Percentiles rank a stretch among this genome's conserved stretches.
phyloP scores from a whole-genome alignment of 148 eudicot species.

The Talinum fruticosum region DNA sequence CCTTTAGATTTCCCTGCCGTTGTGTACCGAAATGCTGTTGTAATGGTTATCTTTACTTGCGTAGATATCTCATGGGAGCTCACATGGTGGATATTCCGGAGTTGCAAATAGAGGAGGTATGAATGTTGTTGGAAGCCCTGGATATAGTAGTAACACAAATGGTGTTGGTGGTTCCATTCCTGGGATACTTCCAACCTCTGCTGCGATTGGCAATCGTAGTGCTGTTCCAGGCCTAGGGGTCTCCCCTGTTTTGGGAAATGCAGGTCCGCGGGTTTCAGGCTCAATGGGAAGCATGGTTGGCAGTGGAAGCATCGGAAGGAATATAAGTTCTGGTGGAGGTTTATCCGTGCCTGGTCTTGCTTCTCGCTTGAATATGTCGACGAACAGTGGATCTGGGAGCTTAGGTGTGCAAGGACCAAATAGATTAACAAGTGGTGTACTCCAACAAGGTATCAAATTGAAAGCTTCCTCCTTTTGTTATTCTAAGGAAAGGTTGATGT shows the following conservation, averaged over 20 bases:
- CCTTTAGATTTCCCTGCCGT: not conserved
- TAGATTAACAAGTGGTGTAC: conserved; percentile 80
- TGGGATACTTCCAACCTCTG: conserved; percentile 90
- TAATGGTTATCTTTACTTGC: not conserved
- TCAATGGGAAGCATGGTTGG: conserved; percentile 85
- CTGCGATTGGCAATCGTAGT: conserved; percentile 78
- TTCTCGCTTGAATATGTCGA: conserved; percentile 71
- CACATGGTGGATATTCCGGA: conserved; percentile 95
- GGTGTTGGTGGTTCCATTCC: conserved; percentile 94
- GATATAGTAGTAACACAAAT: conserved; percentile 68
- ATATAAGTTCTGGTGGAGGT: conserved; percentile 84
- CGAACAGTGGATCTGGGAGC: conserved; percentile 81
- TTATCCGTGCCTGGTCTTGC: conserved; percentile 81
- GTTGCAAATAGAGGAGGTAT: conserved; percentile 87
- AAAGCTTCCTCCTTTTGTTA: conserved; percentile 2
- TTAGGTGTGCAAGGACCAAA: conserved; percentile 75
- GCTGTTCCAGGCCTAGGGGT: conserved; percentile 86
- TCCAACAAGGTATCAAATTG: conserved; percentile 77
- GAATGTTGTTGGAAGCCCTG: conserved; percentile 89
- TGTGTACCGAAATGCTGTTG: not conserved
- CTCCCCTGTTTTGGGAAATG: conserved; percentile 74
- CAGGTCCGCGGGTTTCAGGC: conserved; percentile 76
- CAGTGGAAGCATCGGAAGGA: conserved; percentile 78
- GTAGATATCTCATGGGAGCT: conserved; percentile 85
- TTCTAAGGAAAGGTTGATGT: not conserved